These are phyloP conservation scores for Protea cynaroides DNA, from an alignment of 164 flowering plant species.

Conservation along the genomic window DNA sequence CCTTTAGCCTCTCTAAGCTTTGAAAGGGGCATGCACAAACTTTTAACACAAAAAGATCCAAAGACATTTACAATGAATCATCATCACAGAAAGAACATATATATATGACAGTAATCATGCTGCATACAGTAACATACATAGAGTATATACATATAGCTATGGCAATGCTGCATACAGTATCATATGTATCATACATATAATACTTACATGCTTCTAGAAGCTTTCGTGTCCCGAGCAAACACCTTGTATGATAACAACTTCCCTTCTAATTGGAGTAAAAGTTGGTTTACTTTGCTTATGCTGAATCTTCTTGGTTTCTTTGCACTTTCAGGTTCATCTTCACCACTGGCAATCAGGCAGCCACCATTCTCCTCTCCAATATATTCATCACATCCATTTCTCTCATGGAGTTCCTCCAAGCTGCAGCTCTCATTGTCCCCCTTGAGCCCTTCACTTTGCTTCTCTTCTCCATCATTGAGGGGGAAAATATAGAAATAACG, in stretches of 20 bases:
- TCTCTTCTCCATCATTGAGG: constrained; percentile 32
- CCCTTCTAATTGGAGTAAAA: constrained; percentile 70
- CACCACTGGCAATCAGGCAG: constrained; percentile 11
- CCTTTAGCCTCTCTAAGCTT: not conserved
- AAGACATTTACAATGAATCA: too few relatives aligned
- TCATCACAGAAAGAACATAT: not conserved
- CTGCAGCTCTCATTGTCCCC: constrained; percentile 6
- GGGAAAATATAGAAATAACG: constrained; percentile 88
- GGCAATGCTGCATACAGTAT: not conserved
- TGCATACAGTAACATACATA: not conserved
- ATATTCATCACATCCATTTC: constrained; percentile 18
- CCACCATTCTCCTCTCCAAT: constrained; percentile 19
- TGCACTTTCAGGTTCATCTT: constrained; percentile 22
- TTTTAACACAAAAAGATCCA: too few relatives aligned
- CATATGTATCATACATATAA: not conserved
- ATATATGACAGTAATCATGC: not conserved
- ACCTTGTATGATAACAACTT: constrained; percentile 76
- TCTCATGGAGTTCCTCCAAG: constrained; percentile 6
- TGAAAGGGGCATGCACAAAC: not conserved
- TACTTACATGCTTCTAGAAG: constrained; percentile 82
- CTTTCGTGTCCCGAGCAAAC: constrained; percentile 95
- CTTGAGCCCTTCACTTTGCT: constrained; percentile 13
- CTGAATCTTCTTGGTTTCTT: constrained; percentile 57
- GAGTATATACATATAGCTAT: not conserved
- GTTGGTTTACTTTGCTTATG: constrained; percentile 52